Base-by-base conservation (phyloP, 768 basidiomycete genomes). In the Cubamyces sp. region DNA sequence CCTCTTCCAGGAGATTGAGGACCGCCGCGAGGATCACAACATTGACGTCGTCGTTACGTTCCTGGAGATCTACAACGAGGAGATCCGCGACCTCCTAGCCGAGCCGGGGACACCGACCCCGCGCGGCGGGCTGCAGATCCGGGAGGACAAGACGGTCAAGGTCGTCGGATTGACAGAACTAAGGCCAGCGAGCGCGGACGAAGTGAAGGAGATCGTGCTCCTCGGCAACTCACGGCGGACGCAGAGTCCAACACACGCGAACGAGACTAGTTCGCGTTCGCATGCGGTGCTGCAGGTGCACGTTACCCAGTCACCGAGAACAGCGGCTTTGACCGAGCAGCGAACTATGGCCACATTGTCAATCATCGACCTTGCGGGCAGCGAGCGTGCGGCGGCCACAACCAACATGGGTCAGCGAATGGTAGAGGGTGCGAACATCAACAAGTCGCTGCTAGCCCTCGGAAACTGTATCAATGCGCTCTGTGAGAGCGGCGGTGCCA, bases 381-480 rank as follows among this genome's bases (percentile, higher is more conserved):
- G 94, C 68, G 97, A 99, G 73, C 87, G 97, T 15, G 97, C 97
- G 18, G 91, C 95, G 18, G 97, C 95, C 0, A 98, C 96, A 7
- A 88, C 84, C 40, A 99, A 99, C 75, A 96, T 97, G 89, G 97
- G 97, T 28, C 91, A 96, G 70, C 89, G 97, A 19, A 96, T 98
- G 92, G 88, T 96, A 40, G 97, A 99, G 73, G 97, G 97, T 39
- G 96, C 96, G 60, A 98, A 98, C 73, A 99, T 99, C 79, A 99
- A 99, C 78, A 96, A 98, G 74, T 98, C 96, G 30, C 86, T 99
- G 21, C 87, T 99, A 57, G 95, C 97, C 7, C 86, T 99, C 37
- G 95, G 95, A 28, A 98, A 97, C 76, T 98, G 96, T 76, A 98
- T 99, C 77, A 98, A 98, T 68, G 96, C 97, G 6, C 87, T 99